Percentiles rank a stretch among this genome's conserved stretches.
phyloP scores from a whole-genome alignment of 257 asterid genomes.

The Scutellaria barbata region DNA sequence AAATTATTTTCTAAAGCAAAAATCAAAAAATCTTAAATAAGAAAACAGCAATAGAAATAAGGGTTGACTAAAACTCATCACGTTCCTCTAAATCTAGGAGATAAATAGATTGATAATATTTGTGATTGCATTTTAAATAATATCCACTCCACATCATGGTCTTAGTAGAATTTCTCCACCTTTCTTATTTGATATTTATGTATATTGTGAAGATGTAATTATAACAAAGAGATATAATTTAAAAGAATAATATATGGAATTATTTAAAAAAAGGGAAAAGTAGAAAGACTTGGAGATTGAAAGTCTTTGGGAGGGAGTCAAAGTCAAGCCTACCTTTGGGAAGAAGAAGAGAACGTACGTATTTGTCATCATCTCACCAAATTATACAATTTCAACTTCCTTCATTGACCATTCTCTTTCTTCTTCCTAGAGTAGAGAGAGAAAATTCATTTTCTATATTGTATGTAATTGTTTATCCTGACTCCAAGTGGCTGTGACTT shows the following conservation, averaged over 20 bases:
- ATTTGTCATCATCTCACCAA: not conserved
- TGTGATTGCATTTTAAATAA: not conserved
- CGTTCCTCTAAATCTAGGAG: not conserved
- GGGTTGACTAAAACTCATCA: conserved; percentile 2
- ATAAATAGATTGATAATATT: not conserved
- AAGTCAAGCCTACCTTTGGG: conserved; percentile 58
- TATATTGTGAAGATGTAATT: too few species aligned
- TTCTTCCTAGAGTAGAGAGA: not conserved
- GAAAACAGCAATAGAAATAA: not conserved
- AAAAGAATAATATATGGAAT: too few species aligned
- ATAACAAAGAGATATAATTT: too few species aligned
- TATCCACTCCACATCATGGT: not conserved
- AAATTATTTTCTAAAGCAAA: too few species aligned
- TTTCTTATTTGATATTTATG: not conserved
- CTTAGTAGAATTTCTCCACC: not conserved
- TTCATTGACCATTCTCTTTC: conserved; percentile 39
- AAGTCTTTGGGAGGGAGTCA: conserved; percentile 34
- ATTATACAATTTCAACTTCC: conserved; percentile 24
- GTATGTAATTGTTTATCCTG: not conserved
- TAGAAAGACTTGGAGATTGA: conserved; percentile 35
- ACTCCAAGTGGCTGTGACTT: not conserved
- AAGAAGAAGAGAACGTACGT: conserved; percentile 40
- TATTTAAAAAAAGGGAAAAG: not conserved
- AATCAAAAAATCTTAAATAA: not conserved
- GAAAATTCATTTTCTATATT: too few species aligned